These are phyloP conservation scores for Pulveroboletus sp. DNA, from an alignment of 768 basidiomycete genomes.

Conservation along the genomic window DNA sequence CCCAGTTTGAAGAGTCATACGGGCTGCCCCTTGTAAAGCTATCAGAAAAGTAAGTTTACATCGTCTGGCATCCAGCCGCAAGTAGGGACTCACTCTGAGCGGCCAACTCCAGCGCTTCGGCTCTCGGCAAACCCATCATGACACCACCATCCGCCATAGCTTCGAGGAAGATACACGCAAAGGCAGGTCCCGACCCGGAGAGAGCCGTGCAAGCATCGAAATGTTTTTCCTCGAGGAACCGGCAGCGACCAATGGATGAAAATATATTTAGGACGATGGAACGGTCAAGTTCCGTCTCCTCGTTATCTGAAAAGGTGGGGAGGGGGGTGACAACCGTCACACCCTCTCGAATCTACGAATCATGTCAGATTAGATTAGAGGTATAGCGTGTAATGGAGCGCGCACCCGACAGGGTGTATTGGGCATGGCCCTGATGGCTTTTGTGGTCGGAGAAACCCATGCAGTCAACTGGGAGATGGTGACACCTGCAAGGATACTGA, in stretches of 20 bases:
- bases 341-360: conserved; percentile 87
- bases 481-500: conserved; percentile 97
- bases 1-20: conserved; percentile 90
- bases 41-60: conserved; percentile 2
- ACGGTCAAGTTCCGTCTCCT: conserved; percentile 54
- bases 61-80: background rate
- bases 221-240: conserved; percentile 96
- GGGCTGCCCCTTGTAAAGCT: conserved; percentile 95
- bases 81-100: conserved; percentile 72
- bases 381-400: background rate
- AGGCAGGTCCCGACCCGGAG: conserved; percentile 94
- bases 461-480: conserved; percentile 76
- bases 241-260: conserved; percentile 93
- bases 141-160: conserved; percentile 99
- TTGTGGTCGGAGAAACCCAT: conserved; percentile 76
- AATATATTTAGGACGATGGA: conserved; percentile 88
- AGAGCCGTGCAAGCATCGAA: conserved; percentile 98
- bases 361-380: background rate
- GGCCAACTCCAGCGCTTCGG: conserved; percentile 92
- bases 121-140: conserved; percentile 97
- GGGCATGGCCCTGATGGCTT: conserved; percentile 95
- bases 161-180: conserved; percentile 94
- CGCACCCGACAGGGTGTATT: conserved; percentile 94
- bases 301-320: conserved; percentile 40
- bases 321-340: conserved; percentile 93